A percentile compares a stretch with the other conserved stretches of the same genome.
These are phyloP conservation scores for Penicillium aurantiogriseum DNA, from an alignment of 2,329 filamentous ascomycete species.

Conservation along the genomic window DNA sequence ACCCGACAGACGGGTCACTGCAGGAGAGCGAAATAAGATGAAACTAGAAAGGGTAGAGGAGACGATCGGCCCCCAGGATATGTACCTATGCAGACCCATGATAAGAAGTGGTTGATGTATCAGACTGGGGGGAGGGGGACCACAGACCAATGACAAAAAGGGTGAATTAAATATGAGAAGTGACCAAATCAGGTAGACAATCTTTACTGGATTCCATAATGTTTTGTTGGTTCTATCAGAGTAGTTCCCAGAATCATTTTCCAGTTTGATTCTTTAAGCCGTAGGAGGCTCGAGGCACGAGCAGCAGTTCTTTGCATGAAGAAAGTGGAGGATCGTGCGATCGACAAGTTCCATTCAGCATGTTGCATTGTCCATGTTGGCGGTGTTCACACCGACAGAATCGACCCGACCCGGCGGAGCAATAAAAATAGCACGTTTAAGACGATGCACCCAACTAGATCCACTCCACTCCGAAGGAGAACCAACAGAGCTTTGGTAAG, in stretches of 20 bases:
- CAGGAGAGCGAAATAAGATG: conserved; percentile 37
- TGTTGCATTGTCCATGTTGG: conserved; percentile 23
- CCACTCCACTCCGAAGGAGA: background rate
- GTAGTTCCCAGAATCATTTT: conserved; percentile 9
- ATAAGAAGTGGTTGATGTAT: conserved; percentile 29
- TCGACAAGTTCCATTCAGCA: conserved; percentile 27
- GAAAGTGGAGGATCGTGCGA: conserved; percentile 28
- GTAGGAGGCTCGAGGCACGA: conserved; percentile 26
- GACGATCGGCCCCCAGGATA: conserved; percentile 32
- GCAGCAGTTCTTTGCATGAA: conserved; percentile 25
- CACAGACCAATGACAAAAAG: conserved; percentile 26
- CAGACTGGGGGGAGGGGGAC: conserved; percentile 25
- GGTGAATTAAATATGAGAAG: background rate
- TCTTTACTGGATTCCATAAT: conserved; percentile 19
- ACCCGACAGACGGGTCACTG: conserved; percentile 34
- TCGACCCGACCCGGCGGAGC: conserved; percentile 4
- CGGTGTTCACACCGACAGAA: conserved; percentile 31
- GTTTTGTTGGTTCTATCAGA: conserved; percentile 18
- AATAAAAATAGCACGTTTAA: conserved; percentile 11
- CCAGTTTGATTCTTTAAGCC: background rate
- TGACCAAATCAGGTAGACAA: conserved; percentile 13
- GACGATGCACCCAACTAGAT: conserved; percentile 11
- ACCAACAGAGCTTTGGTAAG: background rate
- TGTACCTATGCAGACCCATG: conserved; percentile 37
- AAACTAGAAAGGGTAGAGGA: conserved; percentile 35